These are phyloP conservation scores for Larix kaempferi DNA, from an alignment of 75 land plant species.

Conservation along the genomic window DNA sequence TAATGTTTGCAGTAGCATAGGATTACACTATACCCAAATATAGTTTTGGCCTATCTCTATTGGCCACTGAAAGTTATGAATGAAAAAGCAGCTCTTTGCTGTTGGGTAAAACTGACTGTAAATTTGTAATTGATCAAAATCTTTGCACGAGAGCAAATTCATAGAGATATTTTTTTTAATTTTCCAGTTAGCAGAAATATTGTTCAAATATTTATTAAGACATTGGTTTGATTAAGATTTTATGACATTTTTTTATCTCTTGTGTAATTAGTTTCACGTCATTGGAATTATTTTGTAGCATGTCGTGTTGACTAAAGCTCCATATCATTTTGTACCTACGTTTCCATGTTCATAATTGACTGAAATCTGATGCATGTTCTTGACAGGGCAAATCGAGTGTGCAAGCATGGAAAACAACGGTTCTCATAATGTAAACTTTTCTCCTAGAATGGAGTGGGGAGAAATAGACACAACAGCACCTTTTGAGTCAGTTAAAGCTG, in stretches of 20 bases:
- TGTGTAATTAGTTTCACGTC: no score
- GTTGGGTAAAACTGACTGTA: constrained; percentile 5
- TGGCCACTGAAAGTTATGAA: not conserved
- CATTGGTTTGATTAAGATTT: not conserved
- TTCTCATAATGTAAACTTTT: constrained; percentile 5
- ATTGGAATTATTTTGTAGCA: not conserved
- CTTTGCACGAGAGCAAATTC: not conserved
- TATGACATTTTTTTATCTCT: not conserved
- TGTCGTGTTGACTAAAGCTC: not conserved
- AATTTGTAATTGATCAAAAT: not conserved
- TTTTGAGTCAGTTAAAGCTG: constrained; percentile 84
- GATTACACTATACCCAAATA: not conserved
- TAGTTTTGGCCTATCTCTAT: not conserved
- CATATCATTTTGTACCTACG: not conserved
- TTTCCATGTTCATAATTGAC: not conserved
- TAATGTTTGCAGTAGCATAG: not conserved
- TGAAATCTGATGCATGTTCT: not conserved
- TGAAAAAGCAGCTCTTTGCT: not conserved
- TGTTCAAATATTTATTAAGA: not conserved
- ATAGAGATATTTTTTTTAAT: not conserved
- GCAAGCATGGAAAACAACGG: not conserved
- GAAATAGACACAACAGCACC: constrained; percentile 84
- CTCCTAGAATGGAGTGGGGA: constrained; percentile 50
- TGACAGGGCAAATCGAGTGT: constrained; percentile 6
- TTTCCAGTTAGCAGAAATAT: not conserved